Conservation (phyloP, 179 eudicot species). For the Drosera spatulata region DNA sequence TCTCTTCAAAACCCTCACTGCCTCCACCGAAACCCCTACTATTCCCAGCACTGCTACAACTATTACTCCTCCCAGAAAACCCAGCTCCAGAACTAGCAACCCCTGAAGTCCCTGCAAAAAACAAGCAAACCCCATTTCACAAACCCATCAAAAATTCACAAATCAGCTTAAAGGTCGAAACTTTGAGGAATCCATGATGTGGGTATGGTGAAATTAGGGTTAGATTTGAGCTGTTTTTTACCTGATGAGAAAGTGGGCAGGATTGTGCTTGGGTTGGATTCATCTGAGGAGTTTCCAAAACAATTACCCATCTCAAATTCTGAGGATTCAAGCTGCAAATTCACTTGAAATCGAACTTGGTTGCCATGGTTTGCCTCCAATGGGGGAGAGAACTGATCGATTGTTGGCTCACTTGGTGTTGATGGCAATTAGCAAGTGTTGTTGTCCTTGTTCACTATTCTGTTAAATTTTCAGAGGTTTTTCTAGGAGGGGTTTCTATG, state of each 20-base stretch:
- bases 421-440: too few species aligned
- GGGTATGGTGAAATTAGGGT: background rate
- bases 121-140: background rate
- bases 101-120: conserved; percentile 1
- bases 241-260: conserved; percentile 7
- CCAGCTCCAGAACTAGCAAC: background rate
- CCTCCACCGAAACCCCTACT: conserved; percentile 5
- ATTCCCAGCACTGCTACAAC: conserved; percentile 9
- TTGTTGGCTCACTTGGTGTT: too few species aligned
- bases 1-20: conserved; percentile 2
- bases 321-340: too few species aligned
- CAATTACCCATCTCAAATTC: conserved; percentile 9
- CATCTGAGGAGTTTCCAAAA: conserved; percentile 7
- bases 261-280: conserved; percentile 9
- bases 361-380: too few species aligned
- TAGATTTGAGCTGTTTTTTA: background rate
- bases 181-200: background rate
- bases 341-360: too few species aligned
- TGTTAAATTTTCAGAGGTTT: too few species aligned
- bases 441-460: too few species aligned
- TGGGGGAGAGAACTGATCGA: too few species aligned
- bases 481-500: too few species aligned
- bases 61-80: conserved; percentile 5
- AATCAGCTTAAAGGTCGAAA: background rate
- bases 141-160: background rate